These are phyloP conservation scores for Epichloe glyceriae DNA, from an alignment of 2,329 filamentous ascomycete species.

Conservation along the genomic window DNA sequence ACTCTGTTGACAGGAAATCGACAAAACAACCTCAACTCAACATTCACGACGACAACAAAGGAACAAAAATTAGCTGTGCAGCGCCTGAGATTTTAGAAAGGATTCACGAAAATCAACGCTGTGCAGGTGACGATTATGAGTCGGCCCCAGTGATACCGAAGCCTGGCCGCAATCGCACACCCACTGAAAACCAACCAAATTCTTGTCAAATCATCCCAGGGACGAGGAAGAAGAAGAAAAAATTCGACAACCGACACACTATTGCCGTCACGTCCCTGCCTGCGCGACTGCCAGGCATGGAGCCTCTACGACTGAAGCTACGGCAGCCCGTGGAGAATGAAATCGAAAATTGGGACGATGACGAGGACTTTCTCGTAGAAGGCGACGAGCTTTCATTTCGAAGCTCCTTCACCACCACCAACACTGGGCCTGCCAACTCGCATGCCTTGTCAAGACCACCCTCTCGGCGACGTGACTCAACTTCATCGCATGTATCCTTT, in stretches of 20 bases:
- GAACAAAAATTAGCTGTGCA: background rate
- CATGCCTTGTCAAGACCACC: constrained; percentile 9
- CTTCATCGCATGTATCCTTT: constrained; percentile 70
- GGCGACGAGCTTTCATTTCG: constrained; percentile 50
- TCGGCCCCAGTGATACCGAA: constrained; percentile 9
- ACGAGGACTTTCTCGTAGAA: constrained; percentile 54
- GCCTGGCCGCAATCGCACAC: constrained; percentile 1
- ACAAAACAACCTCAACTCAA: background rate
- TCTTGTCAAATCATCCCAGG: background rate
- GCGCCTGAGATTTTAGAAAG: background rate
- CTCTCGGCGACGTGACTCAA: constrained; percentile 54
- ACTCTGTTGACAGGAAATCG: background rate
- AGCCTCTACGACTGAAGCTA: constrained; percentile 39
- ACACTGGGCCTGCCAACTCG: constrained; percentile 8
- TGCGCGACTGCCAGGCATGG: constrained; percentile 29
- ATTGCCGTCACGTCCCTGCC: constrained; percentile 5
- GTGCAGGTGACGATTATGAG: constrained; percentile 11
- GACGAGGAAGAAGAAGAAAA: background rate
- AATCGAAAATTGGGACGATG: constrained; percentile 71
- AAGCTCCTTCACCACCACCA: constrained; percentile 31
- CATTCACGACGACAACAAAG: background rate
- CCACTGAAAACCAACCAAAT: background rate
- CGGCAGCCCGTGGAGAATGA: constrained; percentile 42
- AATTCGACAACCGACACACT: background rate
- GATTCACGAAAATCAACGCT: background rate